Evolutionary conservation across 257 asterid genomes (phyloP).

Genomic region (Nicotiana otophora): DNA sequence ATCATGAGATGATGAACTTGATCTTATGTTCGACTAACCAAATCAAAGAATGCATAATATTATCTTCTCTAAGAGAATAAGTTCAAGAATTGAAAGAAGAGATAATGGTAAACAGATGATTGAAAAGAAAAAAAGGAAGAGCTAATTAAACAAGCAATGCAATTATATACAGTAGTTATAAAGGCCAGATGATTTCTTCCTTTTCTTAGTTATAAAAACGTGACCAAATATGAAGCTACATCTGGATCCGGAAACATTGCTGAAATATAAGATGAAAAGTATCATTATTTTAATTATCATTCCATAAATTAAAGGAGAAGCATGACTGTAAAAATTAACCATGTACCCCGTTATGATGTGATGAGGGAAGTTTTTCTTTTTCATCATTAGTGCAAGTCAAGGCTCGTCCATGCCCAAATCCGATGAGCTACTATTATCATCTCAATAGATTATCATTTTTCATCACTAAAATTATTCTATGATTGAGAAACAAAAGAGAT

Average conservation of each 20-base stretch:
- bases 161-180: not conserved
- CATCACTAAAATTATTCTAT: not conserved
- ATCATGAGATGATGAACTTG: not conserved
- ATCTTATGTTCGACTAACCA: no score
- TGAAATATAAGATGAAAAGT: not conserved
- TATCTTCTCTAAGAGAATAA: not conserved
- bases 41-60: not conserved
- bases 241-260: not conserved
- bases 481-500: not conserved
- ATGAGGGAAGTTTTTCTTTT: not conserved
- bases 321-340: not conserved
- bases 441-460: not conserved
- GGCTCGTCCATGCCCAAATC: not conserved
- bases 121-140: not conserved
- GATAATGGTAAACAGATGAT: not conserved
- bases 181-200: not conserved
- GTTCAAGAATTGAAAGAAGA: not conserved
- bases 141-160: not conserved
- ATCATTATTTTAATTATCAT: not conserved
- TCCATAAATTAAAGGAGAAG: not conserved
- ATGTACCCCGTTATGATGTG: not conserved
- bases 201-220: not conserved
- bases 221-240: not conserved
- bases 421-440: not conserved
- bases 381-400: not conserved